Base-by-base conservation (phyloP, 176 grass and related monocot genomes). In the Leersia perrieri region DNA sequence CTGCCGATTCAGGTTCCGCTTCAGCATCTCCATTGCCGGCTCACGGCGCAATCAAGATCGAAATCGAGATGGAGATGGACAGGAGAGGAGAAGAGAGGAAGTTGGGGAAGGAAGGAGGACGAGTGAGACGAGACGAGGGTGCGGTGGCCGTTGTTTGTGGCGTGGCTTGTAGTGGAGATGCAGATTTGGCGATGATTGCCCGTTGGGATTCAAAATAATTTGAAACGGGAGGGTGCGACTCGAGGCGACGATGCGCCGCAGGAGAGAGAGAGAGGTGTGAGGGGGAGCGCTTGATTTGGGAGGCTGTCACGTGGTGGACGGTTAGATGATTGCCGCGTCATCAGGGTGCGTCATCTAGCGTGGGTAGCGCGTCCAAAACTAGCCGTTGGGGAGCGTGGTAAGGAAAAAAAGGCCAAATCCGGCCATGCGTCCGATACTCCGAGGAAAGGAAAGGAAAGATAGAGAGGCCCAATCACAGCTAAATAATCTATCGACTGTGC, bases 1-100 rank as follows among this genome's bases (percentile, higher is more conserved):
- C 77, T 82, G 83, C 35, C 73, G 83, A 83, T 89, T 89, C 32
- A 89, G 78, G 78, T 86, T 89, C 67, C 88, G 66, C 72, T 30
- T 39, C 25, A 89, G 45, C 78, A 78, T 89, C 83, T 89, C 88
- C 88, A 89, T 89, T 44, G 7, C 13, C 55, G 62, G 63, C 26
- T 49, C 1, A n/a, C n/a, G 2, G 63, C 51, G 2, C 36, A 35
- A 69, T 75, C 63, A 6, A 58, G 3, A 18, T 16, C 41, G 41
- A 44, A 12, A 55, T 55, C 51, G 51, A 57, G 22, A n/a, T n/a
- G n/a, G 58, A 7, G 10, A 22, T 14, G 4, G 44, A 18, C 30
- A 15, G 49, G 7, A 23, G 29, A 1, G 38, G 14, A 11, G 34
- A 1, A 29, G 49, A 14, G 18, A 11, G 31, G 34, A 26, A n/a